Percentiles rank a stretch among this genome's conserved stretches.
Conservation (phyloP, 2,329 filamentous ascomycete species). For the Fusarium sp. region DNA sequence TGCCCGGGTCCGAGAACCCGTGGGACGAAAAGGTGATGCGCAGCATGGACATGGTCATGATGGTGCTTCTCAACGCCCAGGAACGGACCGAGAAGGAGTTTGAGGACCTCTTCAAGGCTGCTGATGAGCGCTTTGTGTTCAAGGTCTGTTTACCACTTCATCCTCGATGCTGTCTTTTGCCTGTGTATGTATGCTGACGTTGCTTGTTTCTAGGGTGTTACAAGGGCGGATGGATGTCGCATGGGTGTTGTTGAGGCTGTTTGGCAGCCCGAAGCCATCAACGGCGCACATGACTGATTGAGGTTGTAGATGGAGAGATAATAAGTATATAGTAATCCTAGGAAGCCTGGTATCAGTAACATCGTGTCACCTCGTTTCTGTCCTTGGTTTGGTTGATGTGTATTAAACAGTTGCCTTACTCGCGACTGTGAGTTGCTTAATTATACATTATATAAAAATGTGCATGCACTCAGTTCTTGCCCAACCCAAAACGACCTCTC, state of each 20-base stretch:
- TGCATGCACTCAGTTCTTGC: constrained; percentile 9
- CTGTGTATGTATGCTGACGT: constrained; percentile 12
- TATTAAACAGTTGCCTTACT: background rate
- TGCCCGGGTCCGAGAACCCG: constrained; percentile 52
- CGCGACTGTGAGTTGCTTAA: too few relatives aligned
- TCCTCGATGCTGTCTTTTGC: accelerated
- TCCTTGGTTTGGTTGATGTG: background rate
- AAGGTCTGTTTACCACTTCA: constrained; percentile 45
- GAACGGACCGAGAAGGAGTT: constrained; percentile 63
- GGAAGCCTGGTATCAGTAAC: background rate
- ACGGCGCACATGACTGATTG: background rate
- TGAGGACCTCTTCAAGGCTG: constrained; percentile 55
- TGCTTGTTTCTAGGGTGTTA: constrained; percentile 50
- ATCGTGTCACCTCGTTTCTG: background rate
- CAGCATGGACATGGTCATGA: constrained; percentile 65
- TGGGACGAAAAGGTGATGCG: constrained; percentile 62
- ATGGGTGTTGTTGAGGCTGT: constrained; percentile 64
- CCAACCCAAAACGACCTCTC: constrained; percentile 45
- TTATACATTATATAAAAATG: too few relatives aligned
- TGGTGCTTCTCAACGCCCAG: constrained; percentile 63
- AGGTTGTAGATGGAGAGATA: background rate
- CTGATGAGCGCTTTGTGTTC: constrained; percentile 57
- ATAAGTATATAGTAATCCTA: background rate
- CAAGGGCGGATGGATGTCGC: constrained; percentile 54
- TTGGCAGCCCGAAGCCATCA: constrained; percentile 51